A percentile compares a stretch with the other conserved stretches of the same genome.
phyloP scores from a whole-genome alignment of 176 grass and related monocot genomes.

The Carex cristatella region DNA sequence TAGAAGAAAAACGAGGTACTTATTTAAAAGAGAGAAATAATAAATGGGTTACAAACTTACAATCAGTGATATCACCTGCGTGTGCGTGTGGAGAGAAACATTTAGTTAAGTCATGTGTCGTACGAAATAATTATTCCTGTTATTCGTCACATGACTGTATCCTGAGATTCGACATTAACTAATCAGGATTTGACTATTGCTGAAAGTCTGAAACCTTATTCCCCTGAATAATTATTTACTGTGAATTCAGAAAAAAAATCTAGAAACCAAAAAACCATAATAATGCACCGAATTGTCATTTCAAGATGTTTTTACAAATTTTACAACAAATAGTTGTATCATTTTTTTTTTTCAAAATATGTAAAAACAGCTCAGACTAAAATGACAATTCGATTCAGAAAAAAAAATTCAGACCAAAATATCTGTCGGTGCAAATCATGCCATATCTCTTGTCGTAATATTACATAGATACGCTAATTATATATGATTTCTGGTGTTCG shows the following conservation, averaged over 20 bases:
- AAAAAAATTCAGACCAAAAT: no score
- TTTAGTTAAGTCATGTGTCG: not conserved
- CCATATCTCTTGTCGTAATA: no score
- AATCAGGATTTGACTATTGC: conserved; percentile 19
- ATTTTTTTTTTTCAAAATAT: no score
- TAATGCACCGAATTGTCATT: no score
- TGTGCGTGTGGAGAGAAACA: not conserved
- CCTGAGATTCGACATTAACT: conserved; percentile 12
- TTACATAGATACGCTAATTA: no score
- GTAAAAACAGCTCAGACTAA: no score
- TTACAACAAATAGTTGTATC: no score
- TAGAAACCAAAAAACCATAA: no score
- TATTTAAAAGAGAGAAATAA: not conserved
- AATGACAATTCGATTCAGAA: no score
- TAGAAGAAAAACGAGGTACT: not conserved
- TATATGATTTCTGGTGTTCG: no score
- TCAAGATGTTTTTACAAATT: no score
- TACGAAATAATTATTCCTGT: conserved; percentile 6
- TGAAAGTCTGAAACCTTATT: not conserved
- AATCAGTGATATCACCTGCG: conserved; percentile 19
- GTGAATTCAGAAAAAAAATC: not conserved
- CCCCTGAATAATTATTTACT: not conserved
- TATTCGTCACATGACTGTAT: conserved; percentile 19
- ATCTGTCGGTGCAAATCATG: not conserved
- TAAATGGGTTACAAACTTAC: not conserved